A percentile compares a stretch with the other conserved stretches of the same genome.
These are phyloP conservation scores for Tylopilus felleus DNA, from an alignment of 768 basidiomycete genomes.

Conservation along the genomic window DNA sequence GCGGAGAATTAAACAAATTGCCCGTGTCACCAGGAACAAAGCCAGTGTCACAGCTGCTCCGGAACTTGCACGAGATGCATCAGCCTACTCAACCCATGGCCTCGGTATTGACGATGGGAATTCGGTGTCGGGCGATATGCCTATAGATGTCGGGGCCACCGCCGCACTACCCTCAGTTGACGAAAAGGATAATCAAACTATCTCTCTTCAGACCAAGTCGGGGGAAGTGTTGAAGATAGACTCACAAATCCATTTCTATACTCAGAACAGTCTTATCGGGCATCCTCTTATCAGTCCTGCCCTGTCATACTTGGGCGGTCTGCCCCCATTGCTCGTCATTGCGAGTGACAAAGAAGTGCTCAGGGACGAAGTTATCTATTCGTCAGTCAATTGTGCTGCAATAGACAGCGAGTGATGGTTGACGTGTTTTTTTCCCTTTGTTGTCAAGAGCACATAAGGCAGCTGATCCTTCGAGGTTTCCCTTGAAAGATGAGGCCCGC, in stretches of 20 bases:
- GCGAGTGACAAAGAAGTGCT: conserved; percentile 89
- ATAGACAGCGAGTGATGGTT: not conserved
- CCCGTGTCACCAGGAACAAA: conserved; percentile 34
- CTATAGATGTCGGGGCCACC: conserved; percentile 49
- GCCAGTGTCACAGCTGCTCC: not conserved
- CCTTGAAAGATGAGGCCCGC: conserved; percentile 42
- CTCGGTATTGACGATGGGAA: conserved; percentile 2
- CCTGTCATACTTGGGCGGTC: conserved; percentile 80
- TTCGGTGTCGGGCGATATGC: conserved; percentile 29
- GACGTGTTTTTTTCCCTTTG: not conserved
- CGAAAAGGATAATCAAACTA: conserved; percentile 39
- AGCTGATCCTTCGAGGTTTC: conserved; percentile 72
- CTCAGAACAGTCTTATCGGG: conserved; percentile 68
- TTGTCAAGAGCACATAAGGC: conserved; percentile 83
- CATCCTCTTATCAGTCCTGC: conserved; percentile 86
- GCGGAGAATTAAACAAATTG: conserved; percentile 54
- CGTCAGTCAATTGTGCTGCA: conserved; percentile 42
- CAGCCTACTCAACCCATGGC: conserved; percentile 8
- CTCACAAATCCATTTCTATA: conserved; percentile 83
- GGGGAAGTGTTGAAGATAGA: conserved; percentile 55
- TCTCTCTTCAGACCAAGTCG: conserved; percentile 42
- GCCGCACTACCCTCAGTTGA: conserved; percentile 39
- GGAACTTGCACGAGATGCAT: conserved; percentile 5
- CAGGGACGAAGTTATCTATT: conserved; percentile 87
- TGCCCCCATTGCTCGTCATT: conserved; percentile 83